Percentiles rank a stretch among this genome's conserved stretches.
These are phyloP conservation scores for Suhomyces terraborum DNA, from an alignment of 1,139 yeast genomes.

Conservation along the genomic window DNA sequence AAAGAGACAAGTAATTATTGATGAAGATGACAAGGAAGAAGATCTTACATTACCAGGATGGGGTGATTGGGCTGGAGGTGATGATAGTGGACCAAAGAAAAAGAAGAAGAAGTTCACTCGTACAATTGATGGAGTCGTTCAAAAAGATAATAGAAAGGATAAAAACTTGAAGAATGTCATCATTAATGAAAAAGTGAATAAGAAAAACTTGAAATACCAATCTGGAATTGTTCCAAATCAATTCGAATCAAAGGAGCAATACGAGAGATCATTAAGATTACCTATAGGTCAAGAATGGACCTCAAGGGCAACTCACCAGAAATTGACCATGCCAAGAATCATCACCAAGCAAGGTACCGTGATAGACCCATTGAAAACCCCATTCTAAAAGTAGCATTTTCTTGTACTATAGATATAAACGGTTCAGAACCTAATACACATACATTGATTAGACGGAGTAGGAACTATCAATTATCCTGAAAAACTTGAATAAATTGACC, in stretches of 20 bases:
- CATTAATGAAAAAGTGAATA: constrained; percentile 83
- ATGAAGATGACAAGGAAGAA: constrained; percentile 85
- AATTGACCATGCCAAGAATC: constrained; percentile 84
- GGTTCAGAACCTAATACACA: constrained; percentile 5
- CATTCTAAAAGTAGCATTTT: constrained; percentile 45
- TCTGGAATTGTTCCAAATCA: constrained; percentile 92
- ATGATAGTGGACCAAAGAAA: constrained; percentile 35
- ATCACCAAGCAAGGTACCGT: constrained; percentile 85
- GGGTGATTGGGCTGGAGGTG: constrained; percentile 83
- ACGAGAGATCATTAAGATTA: constrained; percentile 89
- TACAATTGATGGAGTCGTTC: constrained; percentile 71
- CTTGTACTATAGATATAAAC: constrained; percentile 8
- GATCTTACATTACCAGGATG: constrained; percentile 93
- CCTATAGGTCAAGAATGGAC: constrained; percentile 99
- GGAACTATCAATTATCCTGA: neutral
- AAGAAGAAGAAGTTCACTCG: constrained; percentile 64
- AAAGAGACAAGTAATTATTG: constrained; percentile 64
- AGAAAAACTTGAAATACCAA: constrained; percentile 81
- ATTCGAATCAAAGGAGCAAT: constrained; percentile 88
- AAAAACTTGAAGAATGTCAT: constrained; percentile 77
- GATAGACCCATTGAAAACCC: constrained; percentile 85
- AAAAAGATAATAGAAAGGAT: constrained; percentile 74
- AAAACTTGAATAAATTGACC: no score
- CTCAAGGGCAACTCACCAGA: constrained; percentile 82
- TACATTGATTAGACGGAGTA: neutral